These are phyloP conservation scores for Aspergillus panamensis DNA, from an alignment of 495 filamentous ascomycete species.

Conservation along the genomic window DNA sequence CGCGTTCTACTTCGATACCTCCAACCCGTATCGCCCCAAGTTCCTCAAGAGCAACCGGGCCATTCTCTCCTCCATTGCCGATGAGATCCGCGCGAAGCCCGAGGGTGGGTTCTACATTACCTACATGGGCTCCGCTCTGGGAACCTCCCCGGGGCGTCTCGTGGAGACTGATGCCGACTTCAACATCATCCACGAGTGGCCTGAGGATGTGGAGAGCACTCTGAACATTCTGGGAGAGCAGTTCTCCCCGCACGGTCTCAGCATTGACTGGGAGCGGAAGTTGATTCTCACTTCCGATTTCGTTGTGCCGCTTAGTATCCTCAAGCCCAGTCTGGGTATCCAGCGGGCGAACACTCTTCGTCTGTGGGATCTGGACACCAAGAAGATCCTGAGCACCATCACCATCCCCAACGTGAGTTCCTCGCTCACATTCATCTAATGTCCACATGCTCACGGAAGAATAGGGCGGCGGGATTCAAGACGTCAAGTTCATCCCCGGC, in stretches of 20 bases:
- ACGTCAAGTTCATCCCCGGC: constrained; percentile 63
- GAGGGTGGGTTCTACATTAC: constrained; percentile 63
- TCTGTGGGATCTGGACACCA: constrained; percentile 52
- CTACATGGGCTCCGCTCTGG: constrained; percentile 54
- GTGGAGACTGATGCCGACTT: constrained; percentile 57
- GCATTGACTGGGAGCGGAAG: constrained; percentile 55
- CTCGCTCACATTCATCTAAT: neutral
- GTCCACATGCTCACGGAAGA: neutral
- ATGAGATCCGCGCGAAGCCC: constrained; percentile 64
- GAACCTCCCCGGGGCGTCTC: constrained; percentile 56
- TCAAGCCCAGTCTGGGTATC: constrained; percentile 56
- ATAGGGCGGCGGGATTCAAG: constrained; percentile 58
- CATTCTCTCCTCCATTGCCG: constrained; percentile 54
- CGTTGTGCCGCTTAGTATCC: constrained; percentile 55
- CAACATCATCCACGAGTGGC: constrained; percentile 60
- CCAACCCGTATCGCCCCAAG: constrained; percentile 54
- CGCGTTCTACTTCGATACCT: constrained; percentile 59
- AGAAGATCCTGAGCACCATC: constrained; percentile 57
- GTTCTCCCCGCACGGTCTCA: constrained; percentile 59
- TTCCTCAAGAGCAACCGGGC: constrained; percentile 58
- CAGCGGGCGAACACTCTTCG: constrained; percentile 53
- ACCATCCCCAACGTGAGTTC: constrained; percentile 54
- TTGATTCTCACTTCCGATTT: constrained; percentile 60
- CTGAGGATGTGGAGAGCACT: constrained; percentile 47
- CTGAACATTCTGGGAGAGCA: constrained; percentile 56